A percentile compares a stretch with the other conserved stretches of the same genome.
Evolutionary conservation across 768 basidiomycete genomes (phyloP).

Genomic region (Boletus tomentosulus): DNA sequence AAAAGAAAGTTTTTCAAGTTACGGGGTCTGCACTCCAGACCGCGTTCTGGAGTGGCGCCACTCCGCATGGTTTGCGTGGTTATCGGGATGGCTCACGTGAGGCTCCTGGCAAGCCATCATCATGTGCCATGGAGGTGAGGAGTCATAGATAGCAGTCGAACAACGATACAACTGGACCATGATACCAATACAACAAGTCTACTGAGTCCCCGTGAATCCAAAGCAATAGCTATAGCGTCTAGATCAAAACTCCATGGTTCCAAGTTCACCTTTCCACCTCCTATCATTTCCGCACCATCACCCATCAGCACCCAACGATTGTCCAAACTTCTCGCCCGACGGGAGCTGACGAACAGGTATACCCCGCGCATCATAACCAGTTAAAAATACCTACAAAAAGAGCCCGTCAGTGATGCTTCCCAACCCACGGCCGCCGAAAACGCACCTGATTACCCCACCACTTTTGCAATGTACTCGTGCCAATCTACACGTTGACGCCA

Average conservation of each 20-base stretch:
- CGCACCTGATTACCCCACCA: conserved; percentile 32
- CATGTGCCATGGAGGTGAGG: neutral
- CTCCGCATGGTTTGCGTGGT: neutral
- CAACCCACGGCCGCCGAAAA: neutral
- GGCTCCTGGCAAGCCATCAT: neutral
- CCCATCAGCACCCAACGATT: neutral
- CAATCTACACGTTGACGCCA: conserved; percentile 14
- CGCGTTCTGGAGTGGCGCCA: neutral
- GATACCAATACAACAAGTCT: neutral
- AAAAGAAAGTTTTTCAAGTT: neutral
- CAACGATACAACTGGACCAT: neutral
- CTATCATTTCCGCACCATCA: too few relatives aligned
- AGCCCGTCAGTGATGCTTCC: neutral
- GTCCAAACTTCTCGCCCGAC: conserved; percentile 23
- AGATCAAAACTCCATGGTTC: neutral
- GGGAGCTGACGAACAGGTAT: conserved; percentile 26
- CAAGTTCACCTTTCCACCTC: neutral
- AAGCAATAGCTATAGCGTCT: neutral
- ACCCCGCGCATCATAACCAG: conserved; percentile 19
- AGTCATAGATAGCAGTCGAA: neutral
- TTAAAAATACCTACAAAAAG: conserved; percentile 18
- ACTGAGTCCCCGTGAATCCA: neutral
- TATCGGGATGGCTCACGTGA: neutral
- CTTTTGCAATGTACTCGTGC: conserved; percentile 9
- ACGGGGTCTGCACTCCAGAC: neutral